These are phyloP conservation scores for Prinsepia uniflora DNA, from an alignment of 306 rosid genomes.

Conservation along the genomic window DNA sequence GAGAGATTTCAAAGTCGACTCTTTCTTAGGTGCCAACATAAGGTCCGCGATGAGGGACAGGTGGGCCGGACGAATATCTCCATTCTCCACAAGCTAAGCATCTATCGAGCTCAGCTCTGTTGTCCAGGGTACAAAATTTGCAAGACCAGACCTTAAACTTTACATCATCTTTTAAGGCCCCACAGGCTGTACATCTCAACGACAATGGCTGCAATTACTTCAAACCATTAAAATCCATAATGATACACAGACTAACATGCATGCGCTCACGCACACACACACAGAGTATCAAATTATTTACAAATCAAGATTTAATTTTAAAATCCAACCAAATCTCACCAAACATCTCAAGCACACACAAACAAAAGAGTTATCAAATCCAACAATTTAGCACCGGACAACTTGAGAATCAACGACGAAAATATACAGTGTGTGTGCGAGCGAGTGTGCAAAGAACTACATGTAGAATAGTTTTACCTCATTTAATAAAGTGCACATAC, in stretches of 20 bases:
- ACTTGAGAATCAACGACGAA: not conserved
- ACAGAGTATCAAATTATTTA: not conserved
- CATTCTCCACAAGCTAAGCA: conserved; percentile 59
- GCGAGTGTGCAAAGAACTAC: not conserved
- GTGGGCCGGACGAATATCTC: conserved; percentile 54
- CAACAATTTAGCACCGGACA: not conserved
- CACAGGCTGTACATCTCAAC: conserved; percentile 44
- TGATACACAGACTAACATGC: not conserved
- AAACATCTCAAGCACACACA: too few relatives aligned
- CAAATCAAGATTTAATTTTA: not conserved
- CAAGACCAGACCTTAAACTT: conserved; percentile 48
- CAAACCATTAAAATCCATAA: not conserved
- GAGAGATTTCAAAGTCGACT: not conserved
- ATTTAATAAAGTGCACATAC: conserved; percentile 44
- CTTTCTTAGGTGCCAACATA: conserved; percentile 35
- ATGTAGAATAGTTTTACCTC: conserved; percentile 27
- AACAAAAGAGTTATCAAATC: not conserved
- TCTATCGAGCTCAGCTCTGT: conserved; percentile 41
- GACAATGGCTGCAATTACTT: conserved; percentile 37
- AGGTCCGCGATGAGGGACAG: conserved; percentile 30
- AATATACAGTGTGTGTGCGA: not conserved
- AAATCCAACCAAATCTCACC: not conserved
- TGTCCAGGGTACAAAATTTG: conserved; percentile 56
- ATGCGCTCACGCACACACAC: not conserved
- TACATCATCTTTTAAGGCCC: conserved; percentile 22